phyloP scores from a whole-genome alignment of 805 yeast genomes.

The Teunomyces barrocoloradensis region DNA sequence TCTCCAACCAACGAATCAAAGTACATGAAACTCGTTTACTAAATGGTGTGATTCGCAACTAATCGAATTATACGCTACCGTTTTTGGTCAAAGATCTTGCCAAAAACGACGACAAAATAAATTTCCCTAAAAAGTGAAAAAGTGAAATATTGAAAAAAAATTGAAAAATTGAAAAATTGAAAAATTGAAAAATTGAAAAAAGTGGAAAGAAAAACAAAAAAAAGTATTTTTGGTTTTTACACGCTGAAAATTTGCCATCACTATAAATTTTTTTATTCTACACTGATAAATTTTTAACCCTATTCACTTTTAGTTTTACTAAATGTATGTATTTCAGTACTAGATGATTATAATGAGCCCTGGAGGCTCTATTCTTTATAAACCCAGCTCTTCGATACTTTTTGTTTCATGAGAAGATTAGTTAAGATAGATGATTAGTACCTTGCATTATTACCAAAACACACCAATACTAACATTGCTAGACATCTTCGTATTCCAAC shows the following conservation, averaged over 20 bases:
- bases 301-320: not conserved
- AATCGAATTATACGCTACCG: too few species aligned
- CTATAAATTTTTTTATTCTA: not conserved
- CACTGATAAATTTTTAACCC: not conserved
- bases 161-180: too few species aligned
- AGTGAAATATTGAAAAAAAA: too few species aligned
- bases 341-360: slow-evolving; percentile 23
- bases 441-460: not conserved
- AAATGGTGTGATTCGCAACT: too few species aligned
- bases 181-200: not conserved
- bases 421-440: slow-evolving; percentile 17
- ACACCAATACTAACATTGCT: not conserved
- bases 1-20: too few species aligned
- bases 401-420: slow-evolving; percentile 24
- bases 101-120: too few species aligned
- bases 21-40: too few species aligned
- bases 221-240: not conserved
- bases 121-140: too few species aligned
- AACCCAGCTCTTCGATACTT: slow-evolving; percentile 27
- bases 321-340: slow-evolving; percentile 1
- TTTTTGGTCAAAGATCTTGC: too few species aligned
- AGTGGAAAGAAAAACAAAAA: not conserved
- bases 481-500: slow-evolving; percentile 36
- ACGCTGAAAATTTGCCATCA: not conserved
- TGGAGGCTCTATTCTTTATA: slow-evolving; percentile 20